Percentiles rank a stretch among this genome's conserved stretches.
Evolutionary conservation across 306 rosid genomes (phyloP).

Genomic region (Begonia fuchsioides): DNA sequence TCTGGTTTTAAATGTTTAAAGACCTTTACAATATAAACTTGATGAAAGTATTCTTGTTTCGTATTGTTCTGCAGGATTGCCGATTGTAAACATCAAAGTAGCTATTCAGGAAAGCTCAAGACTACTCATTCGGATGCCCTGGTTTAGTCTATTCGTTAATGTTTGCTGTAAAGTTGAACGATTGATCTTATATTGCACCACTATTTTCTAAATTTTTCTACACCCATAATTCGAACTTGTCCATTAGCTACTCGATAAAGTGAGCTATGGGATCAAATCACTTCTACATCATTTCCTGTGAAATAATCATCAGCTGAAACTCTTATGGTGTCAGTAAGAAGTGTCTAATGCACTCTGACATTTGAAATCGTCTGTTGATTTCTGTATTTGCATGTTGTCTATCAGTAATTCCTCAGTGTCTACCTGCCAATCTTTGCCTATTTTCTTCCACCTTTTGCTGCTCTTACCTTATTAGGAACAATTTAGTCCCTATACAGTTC

Average conservation of each 20-base stretch:
- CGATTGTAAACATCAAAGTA: slow-evolving; percentile 6
- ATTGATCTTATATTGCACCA: slow-evolving; percentile 70
- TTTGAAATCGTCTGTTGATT: slow-evolving; percentile 3
- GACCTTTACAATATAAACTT: too few species aligned
- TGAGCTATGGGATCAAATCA: slow-evolving; percentile 39
- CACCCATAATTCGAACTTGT: slow-evolving; percentile 6
- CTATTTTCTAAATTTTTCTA: slow-evolving; percentile 41
- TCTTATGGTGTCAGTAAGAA: slow-evolving; percentile 10
- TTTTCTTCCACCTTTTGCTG: neutral
- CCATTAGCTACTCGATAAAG: neutral
- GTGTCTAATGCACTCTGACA: slow-evolving; percentile 3
- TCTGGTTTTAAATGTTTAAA: too few species aligned
- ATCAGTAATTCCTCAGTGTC: slow-evolving; percentile 1
- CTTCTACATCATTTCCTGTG: slow-evolving; percentile 32
- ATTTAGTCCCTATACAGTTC: neutral
- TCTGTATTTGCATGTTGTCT: slow-evolving; percentile 3
- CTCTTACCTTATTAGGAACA: neutral
- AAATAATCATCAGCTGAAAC: slow-evolving; percentile 41
- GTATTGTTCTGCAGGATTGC: slow-evolving; percentile 30
- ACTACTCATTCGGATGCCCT: slow-evolving; percentile 24
- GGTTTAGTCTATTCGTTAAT: slow-evolving; percentile 54
- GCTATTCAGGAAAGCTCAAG: slow-evolving; percentile 17
- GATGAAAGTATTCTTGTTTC: neutral
- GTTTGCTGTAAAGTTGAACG: slow-evolving; percentile 40
- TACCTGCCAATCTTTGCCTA: too few species aligned